Conservation (phyloP, 306 rosid genomes). For the Urtica urens region DNA sequence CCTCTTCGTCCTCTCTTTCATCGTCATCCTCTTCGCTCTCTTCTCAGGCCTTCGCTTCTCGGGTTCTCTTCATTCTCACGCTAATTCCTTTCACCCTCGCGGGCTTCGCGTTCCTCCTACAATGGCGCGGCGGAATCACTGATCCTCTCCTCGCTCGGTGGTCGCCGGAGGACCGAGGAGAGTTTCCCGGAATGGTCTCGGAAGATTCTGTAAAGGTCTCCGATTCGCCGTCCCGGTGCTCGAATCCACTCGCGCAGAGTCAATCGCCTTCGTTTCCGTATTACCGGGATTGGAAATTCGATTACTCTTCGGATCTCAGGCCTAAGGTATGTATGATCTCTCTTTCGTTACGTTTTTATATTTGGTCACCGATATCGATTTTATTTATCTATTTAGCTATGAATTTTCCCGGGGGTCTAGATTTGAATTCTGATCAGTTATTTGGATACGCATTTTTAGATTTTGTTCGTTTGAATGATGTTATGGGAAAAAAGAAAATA, state of each 20-base stretch:
- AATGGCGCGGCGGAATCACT: constrained; percentile 86
- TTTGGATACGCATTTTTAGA: too few species aligned
- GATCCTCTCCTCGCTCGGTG: constrained; percentile 68
- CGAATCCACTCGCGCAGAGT: constrained; percentile 26
- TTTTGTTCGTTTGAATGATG: too few species aligned
- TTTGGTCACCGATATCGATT: background rate
- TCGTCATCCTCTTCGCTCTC: constrained; percentile 13
- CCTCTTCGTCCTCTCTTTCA: constrained; percentile 12
- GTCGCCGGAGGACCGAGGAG: constrained; percentile 52
- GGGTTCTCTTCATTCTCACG: constrained; percentile 50
- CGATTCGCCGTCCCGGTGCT: constrained; percentile 34
- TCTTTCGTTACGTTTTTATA: background rate
- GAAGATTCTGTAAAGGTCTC: constrained; percentile 19
- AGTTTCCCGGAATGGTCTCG: constrained; percentile 73
- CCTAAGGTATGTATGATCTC: constrained; percentile 63
- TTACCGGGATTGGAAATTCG: constrained; percentile 55
- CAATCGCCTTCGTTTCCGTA: constrained; percentile 60
- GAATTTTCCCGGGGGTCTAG: background rate
- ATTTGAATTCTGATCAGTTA: background rate
- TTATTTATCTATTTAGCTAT: background rate
- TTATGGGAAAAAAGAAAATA: too few species aligned
- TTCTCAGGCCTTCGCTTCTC: constrained; percentile 30
- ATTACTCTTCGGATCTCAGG: constrained; percentile 41
- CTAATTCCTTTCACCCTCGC: constrained; percentile 66
- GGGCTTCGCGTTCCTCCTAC: constrained; percentile 66